Conservation (phyloP, 148 eudicot genomes). For the Talinum fruticosum region DNA sequence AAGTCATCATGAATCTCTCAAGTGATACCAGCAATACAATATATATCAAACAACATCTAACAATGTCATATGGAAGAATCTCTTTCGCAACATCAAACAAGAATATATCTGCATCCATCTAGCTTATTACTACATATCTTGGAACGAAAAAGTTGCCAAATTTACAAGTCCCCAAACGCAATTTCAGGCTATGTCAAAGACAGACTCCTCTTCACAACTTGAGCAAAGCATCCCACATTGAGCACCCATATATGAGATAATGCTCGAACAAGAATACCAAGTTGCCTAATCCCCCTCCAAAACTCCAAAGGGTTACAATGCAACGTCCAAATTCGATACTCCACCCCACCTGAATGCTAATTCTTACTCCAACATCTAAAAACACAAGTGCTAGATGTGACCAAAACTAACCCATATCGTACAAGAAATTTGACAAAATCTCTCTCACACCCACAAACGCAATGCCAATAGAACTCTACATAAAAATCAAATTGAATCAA, state of each 20-base stretch:
- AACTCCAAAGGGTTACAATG: background rate
- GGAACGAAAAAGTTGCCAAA: background rate
- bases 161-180: background rate
- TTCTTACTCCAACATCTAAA: background rate
- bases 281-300: background rate
- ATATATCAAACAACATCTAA: background rate
- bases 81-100: background rate
- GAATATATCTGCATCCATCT: background rate
- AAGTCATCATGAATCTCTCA: background rate
- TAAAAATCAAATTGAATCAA: background rate
- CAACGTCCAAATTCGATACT: no score
- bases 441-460: background rate
- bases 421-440: background rate
- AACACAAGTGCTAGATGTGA: background rate
- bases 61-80: background rate
- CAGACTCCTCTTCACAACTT: background rate
- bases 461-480: background rate
- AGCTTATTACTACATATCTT: slow-evolving; percentile 4
- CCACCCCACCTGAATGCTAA: background rate
- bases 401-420: slow-evolving; percentile 1
- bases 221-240: background rate
- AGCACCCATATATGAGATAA: background rate
- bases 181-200: background rate
- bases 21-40: background rate
- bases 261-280: background rate